phyloP scores from a whole-genome alignment of 2,329 filamentous ascomycete species.

The Zasmidium citrigriseum region DNA sequence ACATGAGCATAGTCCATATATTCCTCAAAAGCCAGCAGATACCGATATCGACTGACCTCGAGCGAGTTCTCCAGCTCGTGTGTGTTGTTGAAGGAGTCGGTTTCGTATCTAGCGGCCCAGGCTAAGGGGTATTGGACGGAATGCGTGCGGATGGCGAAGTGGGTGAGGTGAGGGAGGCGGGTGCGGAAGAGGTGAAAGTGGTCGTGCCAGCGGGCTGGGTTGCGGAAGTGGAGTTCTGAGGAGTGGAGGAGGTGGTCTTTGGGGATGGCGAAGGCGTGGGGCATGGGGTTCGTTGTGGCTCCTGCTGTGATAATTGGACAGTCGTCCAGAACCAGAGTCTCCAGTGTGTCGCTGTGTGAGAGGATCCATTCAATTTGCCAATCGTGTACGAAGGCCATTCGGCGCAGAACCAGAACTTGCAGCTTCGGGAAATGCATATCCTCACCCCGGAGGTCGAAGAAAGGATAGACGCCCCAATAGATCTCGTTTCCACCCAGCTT shows the following conservation, averaged over 20 bases:
- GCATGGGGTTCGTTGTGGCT: not conserved
- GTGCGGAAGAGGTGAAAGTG: conserved; percentile 5
- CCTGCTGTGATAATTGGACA: conserved; percentile 34
- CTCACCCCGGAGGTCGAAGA: conserved; percentile 36
- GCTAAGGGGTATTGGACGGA: no score
- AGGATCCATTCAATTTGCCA: conserved; percentile 52
- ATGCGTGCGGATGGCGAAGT: conserved; percentile 6
- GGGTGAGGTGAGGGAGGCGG: conserved; percentile 4
- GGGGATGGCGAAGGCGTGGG: not conserved
- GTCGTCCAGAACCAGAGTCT: conserved; percentile 46
- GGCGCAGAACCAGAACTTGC: conserved; percentile 42
- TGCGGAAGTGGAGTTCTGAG: not conserved
- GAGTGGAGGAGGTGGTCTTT: not conserved
- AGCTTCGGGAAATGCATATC: conserved; percentile 41
- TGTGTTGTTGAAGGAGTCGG: not conserved
- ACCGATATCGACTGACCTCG: not conserved
- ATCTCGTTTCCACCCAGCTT: conserved; percentile 38
- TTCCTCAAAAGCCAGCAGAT: no score
- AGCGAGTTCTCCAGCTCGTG: not conserved
- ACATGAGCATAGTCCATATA: no score
- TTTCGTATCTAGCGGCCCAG: not conserved
- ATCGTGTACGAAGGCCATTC: conserved; percentile 46
- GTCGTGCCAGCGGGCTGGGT: conserved; percentile 14
- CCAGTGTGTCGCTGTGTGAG: conserved; percentile 40
- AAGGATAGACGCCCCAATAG: conserved; percentile 46